Evolutionary conservation across 169 alveolate genomes (phyloP).

Genomic region (Cyclospora cayetanensis): DNA sequence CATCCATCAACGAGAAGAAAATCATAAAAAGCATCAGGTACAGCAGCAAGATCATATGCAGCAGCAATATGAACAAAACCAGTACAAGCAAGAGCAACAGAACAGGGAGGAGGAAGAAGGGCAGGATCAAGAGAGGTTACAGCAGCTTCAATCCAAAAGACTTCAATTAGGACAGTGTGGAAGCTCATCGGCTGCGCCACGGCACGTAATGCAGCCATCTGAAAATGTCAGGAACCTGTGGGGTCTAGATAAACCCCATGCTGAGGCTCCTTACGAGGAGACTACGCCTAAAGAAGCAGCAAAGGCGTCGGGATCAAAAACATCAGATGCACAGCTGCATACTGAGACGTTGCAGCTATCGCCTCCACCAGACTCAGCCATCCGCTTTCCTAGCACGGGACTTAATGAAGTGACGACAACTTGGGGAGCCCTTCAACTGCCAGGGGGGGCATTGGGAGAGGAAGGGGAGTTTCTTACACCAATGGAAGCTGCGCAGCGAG

Average conservation of each 20-base stretch:
- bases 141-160: too few relatives aligned
- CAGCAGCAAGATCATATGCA: neutral
- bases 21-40: neutral
- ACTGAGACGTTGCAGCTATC: neutral
- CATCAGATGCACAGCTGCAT: neutral
- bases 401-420: neutral
- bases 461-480: slow-evolving; percentile 36
- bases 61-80: neutral
- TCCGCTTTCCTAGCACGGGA: neutral
- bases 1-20: neutral
- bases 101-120: neutral
- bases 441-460: neutral
- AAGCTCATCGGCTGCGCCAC: too few relatives aligned
- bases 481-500: slow-evolving; percentile 29
- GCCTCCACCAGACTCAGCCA: neutral
- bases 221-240: too few relatives aligned
- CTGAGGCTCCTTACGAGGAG: too few relatives aligned
- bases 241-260: too few relatives aligned
- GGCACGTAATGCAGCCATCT: too few relatives aligned
- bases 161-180: too few relatives aligned
- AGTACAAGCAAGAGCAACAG: neutral
- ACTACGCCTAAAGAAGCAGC: neutral
- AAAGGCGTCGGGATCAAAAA: too few relatives aligned
- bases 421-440: neutral
- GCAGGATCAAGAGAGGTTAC: neutral